Evolutionary conservation across 2,329 filamentous ascomycete genomes (phyloP).

Genomic region (Colletotrichum incanum): DNA sequence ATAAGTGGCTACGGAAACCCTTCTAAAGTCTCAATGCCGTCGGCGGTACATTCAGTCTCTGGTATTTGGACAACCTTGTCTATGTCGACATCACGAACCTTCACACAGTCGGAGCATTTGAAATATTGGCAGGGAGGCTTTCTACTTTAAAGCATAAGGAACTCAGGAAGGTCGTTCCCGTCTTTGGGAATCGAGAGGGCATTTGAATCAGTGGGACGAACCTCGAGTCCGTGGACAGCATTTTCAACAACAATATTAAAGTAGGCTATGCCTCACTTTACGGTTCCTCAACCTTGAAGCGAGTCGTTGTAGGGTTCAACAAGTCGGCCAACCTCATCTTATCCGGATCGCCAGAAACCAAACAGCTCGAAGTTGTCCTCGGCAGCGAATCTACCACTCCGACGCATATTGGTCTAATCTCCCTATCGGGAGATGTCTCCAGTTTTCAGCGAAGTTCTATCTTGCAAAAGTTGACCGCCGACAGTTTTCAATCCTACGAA

Average conservation of each 20-base stretch:
- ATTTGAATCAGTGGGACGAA: not conserved
- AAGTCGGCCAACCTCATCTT: not conserved
- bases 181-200: not conserved
- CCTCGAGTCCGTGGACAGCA: slow-evolving; percentile 34
- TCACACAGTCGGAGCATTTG: not conserved
- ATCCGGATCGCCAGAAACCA: not conserved
- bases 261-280: not conserved
- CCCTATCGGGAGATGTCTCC: not conserved
- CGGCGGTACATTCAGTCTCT: not conserved
- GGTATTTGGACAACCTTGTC: not conserved
- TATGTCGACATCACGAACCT: slow-evolving; percentile 9
- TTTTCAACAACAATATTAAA: slow-evolving; percentile 16
- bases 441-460: not conserved
- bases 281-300: not conserved
- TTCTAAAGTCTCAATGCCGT: not conserved
- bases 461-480: not conserved
- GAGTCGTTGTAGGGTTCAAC: slow-evolving; percentile 10
- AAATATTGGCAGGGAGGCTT: not conserved
- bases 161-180: not conserved
- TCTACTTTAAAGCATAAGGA: slow-evolving; percentile 6
- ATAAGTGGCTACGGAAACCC: not conserved
- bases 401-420: not conserved
- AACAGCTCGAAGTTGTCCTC: not conserved
- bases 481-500: not conserved
- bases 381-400: slow-evolving; percentile 7